A percentile compares a stretch with the other conserved stretches of the same genome.
Conservation (phyloP, 768 basidiomycete genomes). For the Rhizopogon vesiculosus region DNA sequence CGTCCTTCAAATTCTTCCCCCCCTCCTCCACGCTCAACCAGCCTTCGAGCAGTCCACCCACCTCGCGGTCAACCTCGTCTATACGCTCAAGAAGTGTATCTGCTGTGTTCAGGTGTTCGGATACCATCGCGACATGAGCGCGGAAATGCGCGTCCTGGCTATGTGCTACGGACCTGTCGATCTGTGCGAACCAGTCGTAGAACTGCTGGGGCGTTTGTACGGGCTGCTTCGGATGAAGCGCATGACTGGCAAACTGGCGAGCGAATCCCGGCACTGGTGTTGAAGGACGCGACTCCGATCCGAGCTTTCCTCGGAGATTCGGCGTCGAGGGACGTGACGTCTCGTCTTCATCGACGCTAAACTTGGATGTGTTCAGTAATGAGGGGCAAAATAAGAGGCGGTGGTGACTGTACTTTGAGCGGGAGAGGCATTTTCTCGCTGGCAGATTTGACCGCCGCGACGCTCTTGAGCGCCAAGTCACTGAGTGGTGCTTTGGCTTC, state of each 20-base stretch:
- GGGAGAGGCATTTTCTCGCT: conserved; percentile 63
- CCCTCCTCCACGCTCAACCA: conserved; percentile 90
- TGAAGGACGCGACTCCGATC: conserved; percentile 39
- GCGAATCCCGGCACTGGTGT: conserved; percentile 28
- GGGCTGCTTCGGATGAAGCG: conserved; percentile 69
- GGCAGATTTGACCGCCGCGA: conserved; percentile 57
- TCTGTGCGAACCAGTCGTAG: conserved; percentile 91
- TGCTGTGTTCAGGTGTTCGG: conserved; percentile 73
- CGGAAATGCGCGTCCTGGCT: conserved; percentile 93
- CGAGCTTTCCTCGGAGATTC: conserved; percentile 37
- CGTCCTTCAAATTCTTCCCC: conserved; percentile 86
- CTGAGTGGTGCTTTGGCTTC: conserved; percentile 75
- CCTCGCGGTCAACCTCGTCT: conserved; percentile 66
- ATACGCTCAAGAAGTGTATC: conserved; percentile 70
- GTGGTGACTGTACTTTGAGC: conserved; percentile 56
- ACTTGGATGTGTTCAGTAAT: conserved; percentile 35
- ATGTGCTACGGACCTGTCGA: conserved; percentile 87
- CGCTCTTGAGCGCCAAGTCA: conserved; percentile 63
- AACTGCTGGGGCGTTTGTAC: conserved; percentile 93
- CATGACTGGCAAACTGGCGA: conserved; percentile 34
- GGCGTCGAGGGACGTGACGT: conserved; percentile 28
- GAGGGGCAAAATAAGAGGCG: conserved; percentile 3
- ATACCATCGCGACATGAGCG: conserved; percentile 73
- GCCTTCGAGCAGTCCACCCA: conserved; percentile 77
- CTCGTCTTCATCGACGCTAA: conserved; percentile 34